Conservation (phyloP, 2,329 filamentous ascomycete species). For the Chaetomium olivaceum region DNA sequence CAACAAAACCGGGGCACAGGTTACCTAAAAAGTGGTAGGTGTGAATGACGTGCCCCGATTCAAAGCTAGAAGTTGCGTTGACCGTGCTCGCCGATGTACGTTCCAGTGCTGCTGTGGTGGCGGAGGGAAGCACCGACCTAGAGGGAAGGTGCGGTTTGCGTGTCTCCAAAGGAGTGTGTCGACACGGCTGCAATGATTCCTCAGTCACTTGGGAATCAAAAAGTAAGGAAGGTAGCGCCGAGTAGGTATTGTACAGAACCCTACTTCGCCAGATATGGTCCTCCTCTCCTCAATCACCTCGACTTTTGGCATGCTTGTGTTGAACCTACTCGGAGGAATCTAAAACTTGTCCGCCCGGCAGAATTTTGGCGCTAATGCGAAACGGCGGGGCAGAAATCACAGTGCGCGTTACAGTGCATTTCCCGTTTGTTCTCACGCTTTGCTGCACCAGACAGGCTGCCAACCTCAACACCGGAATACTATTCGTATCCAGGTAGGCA, state of each 20-base stretch:
- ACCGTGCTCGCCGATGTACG: too few species aligned
- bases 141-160: background rate
- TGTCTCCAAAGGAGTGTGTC: background rate
- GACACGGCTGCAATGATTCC: background rate
- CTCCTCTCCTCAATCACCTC: background rate
- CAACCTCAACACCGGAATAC: background rate
- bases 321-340: slow-evolving; percentile 6
- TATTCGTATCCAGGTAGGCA: background rate
- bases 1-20: too few species aligned
- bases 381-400: slow-evolving; percentile 6
- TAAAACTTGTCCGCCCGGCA: slow-evolving; percentile 35
- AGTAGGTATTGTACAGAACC: background rate
- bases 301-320: background rate
- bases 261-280: background rate
- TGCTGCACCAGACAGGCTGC: background rate
- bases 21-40: too few species aligned
- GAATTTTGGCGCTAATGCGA: slow-evolving; percentile 27
- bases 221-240: background rate
- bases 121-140: too few species aligned
- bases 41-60: too few species aligned
- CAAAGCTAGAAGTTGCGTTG: too few species aligned
- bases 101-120: too few species aligned
- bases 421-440: too few species aligned
- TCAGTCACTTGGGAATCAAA: background rate
- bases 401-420: slow-evolving; percentile 17